Percentiles rank a stretch among this genome's conserved stretches.
These are phyloP conservation scores for Moringa oleifera DNA, from an alignment of 345 rosid species.

Conservation along the genomic window DNA sequence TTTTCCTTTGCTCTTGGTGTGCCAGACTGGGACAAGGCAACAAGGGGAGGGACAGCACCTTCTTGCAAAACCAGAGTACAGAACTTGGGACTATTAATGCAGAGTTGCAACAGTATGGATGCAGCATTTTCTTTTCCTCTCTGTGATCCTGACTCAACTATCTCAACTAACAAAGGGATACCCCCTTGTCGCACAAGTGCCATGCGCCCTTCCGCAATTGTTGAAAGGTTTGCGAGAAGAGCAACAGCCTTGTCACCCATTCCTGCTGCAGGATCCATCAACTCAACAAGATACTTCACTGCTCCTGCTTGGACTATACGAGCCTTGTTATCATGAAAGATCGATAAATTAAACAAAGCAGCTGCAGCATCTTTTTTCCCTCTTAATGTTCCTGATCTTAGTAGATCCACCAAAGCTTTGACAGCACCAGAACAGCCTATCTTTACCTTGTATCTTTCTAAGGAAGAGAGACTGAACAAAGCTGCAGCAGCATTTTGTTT, in stretches of 20 bases:
- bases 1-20: slow-evolving; percentile 94
- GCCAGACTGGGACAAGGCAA: slow-evolving; percentile 88
- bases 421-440: slow-evolving; percentile 88
- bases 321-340: slow-evolving; percentile 87
- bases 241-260: slow-evolving; percentile 96
- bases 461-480: slow-evolving; percentile 70
- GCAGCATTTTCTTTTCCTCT: slow-evolving; percentile 95
- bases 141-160: slow-evolving; percentile 75
- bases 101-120: slow-evolving; percentile 72
- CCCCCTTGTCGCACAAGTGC: slow-evolving; percentile 75
- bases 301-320: slow-evolving; percentile 96
- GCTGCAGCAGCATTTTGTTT: slow-evolving; percentile 91
- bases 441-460: slow-evolving; percentile 65
- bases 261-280: slow-evolving; percentile 61
- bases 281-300: slow-evolving; percentile 65
- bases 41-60: slow-evolving; percentile 96
- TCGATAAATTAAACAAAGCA: slow-evolving; percentile 87
- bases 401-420: slow-evolving; percentile 71
- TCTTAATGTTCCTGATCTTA: slow-evolving; percentile 69
- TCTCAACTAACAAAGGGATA: slow-evolving; percentile 69
- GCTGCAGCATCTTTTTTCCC: slow-evolving; percentile 95
- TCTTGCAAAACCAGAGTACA: slow-evolving; percentile 89
- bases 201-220: slow-evolving; percentile 71
- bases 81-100: slow-evolving; percentile 71
- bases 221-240: slow-evolving; percentile 80